Evolutionary conservation across 208 protist species (phyloP).

Genomic region (Trypanosoma conorhini): DNA sequence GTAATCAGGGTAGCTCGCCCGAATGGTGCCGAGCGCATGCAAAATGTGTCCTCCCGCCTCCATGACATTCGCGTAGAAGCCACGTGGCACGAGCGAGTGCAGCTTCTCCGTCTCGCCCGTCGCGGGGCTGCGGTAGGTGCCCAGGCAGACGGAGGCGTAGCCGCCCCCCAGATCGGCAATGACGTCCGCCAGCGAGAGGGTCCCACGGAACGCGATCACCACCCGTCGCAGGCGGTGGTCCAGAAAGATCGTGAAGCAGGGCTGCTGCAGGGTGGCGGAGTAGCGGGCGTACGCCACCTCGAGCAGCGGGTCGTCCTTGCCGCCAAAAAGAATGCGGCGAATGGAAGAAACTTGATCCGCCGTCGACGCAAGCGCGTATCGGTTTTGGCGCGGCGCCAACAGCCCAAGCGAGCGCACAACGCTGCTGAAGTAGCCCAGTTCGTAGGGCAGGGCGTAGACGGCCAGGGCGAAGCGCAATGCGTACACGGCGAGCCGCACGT

Average conservation of each 20-base stretch:
- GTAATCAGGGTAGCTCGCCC: constrained; percentile 56
- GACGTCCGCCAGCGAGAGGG: constrained; percentile 58
- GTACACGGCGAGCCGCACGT: constrained; percentile 39
- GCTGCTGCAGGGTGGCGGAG: constrained; percentile 39
- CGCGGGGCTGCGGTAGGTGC: constrained; percentile 1
- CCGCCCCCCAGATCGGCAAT: constrained; percentile 56
- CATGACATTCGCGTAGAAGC: constrained; percentile 58
- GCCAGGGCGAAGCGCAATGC: constrained; percentile 65
- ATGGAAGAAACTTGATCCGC: constrained; percentile 74
- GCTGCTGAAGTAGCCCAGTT: constrained; percentile 74
- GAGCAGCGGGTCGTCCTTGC: constrained; percentile 33
- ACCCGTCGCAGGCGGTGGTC: constrained; percentile 63
- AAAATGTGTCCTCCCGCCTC: constrained; percentile 41
- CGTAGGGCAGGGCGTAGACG: constrained; percentile 76
- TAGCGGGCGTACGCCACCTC: constrained; percentile 73
- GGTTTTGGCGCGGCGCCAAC: constrained; percentile 55
- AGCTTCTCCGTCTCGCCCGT: constrained; percentile 25
- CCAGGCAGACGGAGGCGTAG: constrained; percentile 55
- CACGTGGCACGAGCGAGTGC: constrained; percentile 58
- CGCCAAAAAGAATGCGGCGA: constrained; percentile 73
- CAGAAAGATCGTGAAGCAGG: constrained; percentile 61
- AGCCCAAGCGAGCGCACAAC: constrained; percentile 44
- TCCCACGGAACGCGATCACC: constrained; percentile 73
- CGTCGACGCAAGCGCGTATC: constrained; percentile 60
- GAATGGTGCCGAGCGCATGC: constrained; percentile 39